phyloP scores from a whole-genome alignment of 1,139 yeast genomes.

The Pichia sp. region DNA sequence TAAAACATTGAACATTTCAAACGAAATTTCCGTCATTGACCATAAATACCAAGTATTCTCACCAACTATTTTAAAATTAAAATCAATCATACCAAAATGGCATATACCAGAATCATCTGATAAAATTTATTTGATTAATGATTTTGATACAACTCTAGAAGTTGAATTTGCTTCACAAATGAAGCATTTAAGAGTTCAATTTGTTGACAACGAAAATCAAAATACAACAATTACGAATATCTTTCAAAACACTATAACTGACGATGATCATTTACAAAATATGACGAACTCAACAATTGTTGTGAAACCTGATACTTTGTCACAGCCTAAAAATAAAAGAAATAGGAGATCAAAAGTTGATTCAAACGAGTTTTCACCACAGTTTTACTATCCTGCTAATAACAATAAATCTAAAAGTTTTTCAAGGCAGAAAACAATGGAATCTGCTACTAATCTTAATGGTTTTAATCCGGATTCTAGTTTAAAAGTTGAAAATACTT shows the following conservation, averaged over 20 bases:
- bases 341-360: neutral
- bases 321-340: neutral
- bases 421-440: constrained; percentile 8
- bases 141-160: constrained; percentile 64
- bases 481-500: neutral
- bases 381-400: constrained; percentile 4
- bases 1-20: constrained; percentile 12
- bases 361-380: constrained; percentile 6
- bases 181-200: constrained; percentile 47
- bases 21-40: constrained; percentile 5
- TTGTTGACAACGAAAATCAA: constrained; percentile 19
- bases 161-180: constrained; percentile 63
- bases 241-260: neutral
- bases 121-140: constrained; percentile 17
- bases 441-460: constrained; percentile 6
- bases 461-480: neutral
- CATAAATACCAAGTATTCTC: constrained; percentile 8
- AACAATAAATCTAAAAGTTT: constrained; percentile 1
- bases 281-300: neutral
- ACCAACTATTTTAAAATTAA: constrained; percentile 9
- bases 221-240: constrained; percentile 5
- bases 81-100: constrained; percentile 6
- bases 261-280: constrained; percentile 1
- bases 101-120: neutral
- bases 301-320: neutral